Percentiles rank a stretch among this genome's conserved stretches.
phyloP scores from a whole-genome alignment of 768 basidiomycete genomes.

The Trametes sanguinea region DNA sequence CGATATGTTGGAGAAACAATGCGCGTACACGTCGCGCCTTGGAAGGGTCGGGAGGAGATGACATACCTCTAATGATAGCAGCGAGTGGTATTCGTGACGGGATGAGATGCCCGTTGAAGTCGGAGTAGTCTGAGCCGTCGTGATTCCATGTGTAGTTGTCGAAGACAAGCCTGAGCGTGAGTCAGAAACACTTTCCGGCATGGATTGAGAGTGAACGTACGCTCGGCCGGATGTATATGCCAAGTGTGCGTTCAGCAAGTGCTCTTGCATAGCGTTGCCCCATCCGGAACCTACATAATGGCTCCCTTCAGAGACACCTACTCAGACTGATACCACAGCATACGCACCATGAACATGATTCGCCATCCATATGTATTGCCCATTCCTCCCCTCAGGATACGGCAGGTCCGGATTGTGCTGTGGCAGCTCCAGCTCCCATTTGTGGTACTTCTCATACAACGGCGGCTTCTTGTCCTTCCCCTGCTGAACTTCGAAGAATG shows the following conservation, averaged over 20 bases:
- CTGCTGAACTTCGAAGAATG: background rate
- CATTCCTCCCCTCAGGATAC: conserved; percentile 30
- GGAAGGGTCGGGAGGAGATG: too few species aligned
- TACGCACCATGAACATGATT: conserved; percentile 27
- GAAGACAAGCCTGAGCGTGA: conserved; percentile 45
- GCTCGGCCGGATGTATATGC: conserved; percentile 48
- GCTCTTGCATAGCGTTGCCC: conserved; percentile 65
- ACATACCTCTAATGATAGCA: conserved; percentile 51
- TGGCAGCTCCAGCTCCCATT: conserved; percentile 31
- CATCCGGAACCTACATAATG: conserved; percentile 48
- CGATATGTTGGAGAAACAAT: too few species aligned
- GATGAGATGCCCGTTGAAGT: conserved; percentile 51
- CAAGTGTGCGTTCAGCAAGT: conserved; percentile 52
- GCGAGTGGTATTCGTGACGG: conserved; percentile 58
- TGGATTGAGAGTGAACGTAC: conserved; percentile 37
- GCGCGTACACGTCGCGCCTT: too few species aligned
- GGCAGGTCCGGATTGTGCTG: conserved; percentile 33
- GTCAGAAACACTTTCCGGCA: background rate
- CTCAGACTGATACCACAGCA: background rate
- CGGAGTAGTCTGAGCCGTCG: conserved; percentile 43
- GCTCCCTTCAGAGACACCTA: background rate
- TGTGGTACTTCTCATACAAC: conserved; percentile 29
- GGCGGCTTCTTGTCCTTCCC: conserved; percentile 23
- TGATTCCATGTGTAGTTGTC: conserved; percentile 60
- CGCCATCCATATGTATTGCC: conserved; percentile 25